Evolutionary conservation across 2,329 filamentous ascomycete genomes (phyloP).

Genomic region (Trichoderma citrinoviride): DNA sequence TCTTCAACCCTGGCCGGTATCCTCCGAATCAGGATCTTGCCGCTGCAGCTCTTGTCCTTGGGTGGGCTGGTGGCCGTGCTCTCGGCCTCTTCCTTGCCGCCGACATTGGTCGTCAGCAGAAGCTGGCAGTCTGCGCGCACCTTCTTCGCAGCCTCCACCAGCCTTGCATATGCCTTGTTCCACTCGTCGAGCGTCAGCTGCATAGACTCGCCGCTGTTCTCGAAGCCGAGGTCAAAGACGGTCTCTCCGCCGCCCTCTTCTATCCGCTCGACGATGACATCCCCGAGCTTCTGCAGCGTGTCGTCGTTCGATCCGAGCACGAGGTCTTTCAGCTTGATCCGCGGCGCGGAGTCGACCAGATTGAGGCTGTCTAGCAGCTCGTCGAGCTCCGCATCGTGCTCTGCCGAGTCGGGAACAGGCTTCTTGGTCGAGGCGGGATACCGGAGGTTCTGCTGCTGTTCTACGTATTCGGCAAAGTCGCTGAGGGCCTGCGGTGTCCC

Average conservation of each 20-base stretch:
- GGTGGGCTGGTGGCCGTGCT: conserved; percentile 49
- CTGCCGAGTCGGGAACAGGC: conserved; percentile 30
- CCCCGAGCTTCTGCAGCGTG: conserved; percentile 60
- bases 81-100: conserved; percentile 69
- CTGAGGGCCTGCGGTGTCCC: conserved; percentile 61
- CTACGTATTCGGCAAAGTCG: conserved; percentile 97
- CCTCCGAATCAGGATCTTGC: conserved; percentile 83
- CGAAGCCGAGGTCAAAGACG: conserved; percentile 87
- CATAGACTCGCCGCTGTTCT: conserved; percentile 87
- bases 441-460: conserved; percentile 81
- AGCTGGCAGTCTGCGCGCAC: conserved; percentile 74
- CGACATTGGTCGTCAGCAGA: conserved; percentile 87
- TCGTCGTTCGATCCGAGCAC: conserved; percentile 64
- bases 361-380: conserved; percentile 90
- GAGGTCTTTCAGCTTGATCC: conserved; percentile 70
- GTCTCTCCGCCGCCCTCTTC: conserved; percentile 85
- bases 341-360: conserved; percentile 65
- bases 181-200: conserved; percentile 71
- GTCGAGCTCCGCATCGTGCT: conserved; percentile 80
- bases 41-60: conserved; percentile 72
- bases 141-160: conserved; percentile 63
- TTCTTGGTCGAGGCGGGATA: conserved; percentile 47
- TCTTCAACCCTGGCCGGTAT: conserved; percentile 73
- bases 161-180: conserved; percentile 64
- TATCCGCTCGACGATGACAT: conserved; percentile 65